Percentiles rank a stretch among this genome's conserved stretches.
These are phyloP conservation scores for Penicillium sp. DNA, from an alignment of 2,329 filamentous ascomycete species.

Conservation along the genomic window DNA sequence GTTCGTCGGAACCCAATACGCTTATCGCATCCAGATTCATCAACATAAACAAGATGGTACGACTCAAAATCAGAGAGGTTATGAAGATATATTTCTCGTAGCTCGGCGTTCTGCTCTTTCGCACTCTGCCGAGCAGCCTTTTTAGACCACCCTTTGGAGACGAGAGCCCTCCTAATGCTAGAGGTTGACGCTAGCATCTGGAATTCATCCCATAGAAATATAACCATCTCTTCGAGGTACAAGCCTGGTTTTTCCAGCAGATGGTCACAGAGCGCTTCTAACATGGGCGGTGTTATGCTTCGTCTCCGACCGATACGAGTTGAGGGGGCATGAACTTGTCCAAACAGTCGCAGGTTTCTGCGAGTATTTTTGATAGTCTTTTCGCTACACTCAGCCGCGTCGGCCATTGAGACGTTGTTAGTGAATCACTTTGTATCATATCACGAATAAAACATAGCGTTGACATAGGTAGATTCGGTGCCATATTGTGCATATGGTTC, in stretches of 20 bases:
- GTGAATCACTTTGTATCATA: not conserved
- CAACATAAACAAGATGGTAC: too few relatives aligned
- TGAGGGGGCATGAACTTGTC: not conserved
- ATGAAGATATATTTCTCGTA: slow-evolving; percentile 37
- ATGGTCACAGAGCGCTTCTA: too few relatives aligned
- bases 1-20: not conserved
- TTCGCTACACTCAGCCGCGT: not conserved
- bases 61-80: slow-evolving; percentile 28
- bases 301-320: too few relatives aligned
- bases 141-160: slow-evolving; percentile 16
- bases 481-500: not conserved
- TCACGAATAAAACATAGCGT: not conserved
- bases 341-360: not conserved
- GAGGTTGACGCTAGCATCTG: too few relatives aligned
- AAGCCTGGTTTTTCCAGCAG: too few relatives aligned
- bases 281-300: too few relatives aligned
- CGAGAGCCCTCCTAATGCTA: slow-evolving; percentile 10
- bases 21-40: not conserved
- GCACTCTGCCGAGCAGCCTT: slow-evolving; percentile 28
- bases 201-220: too few relatives aligned
- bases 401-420: not conserved
- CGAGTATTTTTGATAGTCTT: not conserved
- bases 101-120: slow-evolving; percentile 33
- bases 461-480: not conserved
- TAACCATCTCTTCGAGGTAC: too few relatives aligned